Conservation (phyloP, 495 filamentous ascomycete genomes). For the Cenococcum geophilum region DNA sequence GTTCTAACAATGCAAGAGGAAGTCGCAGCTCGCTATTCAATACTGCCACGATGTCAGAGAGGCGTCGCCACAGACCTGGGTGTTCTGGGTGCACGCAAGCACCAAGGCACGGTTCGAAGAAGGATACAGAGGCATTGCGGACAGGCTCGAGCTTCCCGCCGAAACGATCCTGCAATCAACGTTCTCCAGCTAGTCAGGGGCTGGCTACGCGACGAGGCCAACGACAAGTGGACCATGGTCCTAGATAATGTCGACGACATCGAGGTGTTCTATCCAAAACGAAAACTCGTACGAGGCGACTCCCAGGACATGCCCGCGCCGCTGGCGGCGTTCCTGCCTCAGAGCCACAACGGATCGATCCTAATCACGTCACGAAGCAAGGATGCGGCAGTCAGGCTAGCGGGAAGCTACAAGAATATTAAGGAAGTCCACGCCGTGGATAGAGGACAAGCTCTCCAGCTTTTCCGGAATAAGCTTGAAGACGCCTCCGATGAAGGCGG, state of each 20-base stretch:
- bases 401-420: slow-evolving; percentile 35
- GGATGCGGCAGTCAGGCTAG: slow-evolving; percentile 25
- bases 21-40: slow-evolving; percentile 50
- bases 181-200: background rate
- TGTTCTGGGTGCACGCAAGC: slow-evolving; percentile 32
- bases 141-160: slow-evolving; percentile 7
- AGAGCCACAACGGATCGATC: background rate
- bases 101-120: slow-evolving; percentile 28
- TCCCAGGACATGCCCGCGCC: background rate
- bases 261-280: background rate
- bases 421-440: slow-evolving; percentile 38
- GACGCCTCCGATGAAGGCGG: slow-evolving; percentile 8
- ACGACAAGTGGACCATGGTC: slow-evolving; percentile 1
- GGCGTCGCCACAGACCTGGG: slow-evolving; percentile 15
- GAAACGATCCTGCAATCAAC: background rate
- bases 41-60: slow-evolving; percentile 40
- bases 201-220: slow-evolving; percentile 5
- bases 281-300: background rate
- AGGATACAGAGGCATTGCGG: slow-evolving; percentile 21
- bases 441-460: slow-evolving; percentile 31
- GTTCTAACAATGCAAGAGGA: slow-evolving; percentile 35
- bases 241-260: slow-evolving; percentile 1
- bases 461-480: slow-evolving; percentile 41
- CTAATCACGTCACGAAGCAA: slow-evolving; percentile 5
- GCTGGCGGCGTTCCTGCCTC: background rate